Percentiles rank a stretch among this genome's conserved stretches.
Conservation (phyloP, 208 protist species). For the Crithidia bombi region DNA sequence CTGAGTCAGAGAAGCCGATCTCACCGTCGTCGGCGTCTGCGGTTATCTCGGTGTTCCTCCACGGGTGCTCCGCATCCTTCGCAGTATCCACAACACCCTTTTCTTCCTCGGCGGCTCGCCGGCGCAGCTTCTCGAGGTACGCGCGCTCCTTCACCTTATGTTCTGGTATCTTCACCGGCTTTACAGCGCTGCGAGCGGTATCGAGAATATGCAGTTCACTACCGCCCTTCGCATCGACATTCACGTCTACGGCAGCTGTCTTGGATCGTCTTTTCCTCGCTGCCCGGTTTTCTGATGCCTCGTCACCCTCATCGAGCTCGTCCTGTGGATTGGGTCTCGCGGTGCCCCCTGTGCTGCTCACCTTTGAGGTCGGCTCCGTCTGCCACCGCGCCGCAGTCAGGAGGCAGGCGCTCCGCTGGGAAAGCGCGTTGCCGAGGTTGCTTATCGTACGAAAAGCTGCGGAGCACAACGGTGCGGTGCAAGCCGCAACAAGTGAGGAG, state of each 20-base stretch:
- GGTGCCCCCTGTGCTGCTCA: not conserved
- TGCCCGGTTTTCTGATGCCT: not conserved
- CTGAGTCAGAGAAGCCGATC: conserved; percentile 33
- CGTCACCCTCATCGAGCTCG: not conserved
- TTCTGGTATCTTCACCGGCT: not conserved
- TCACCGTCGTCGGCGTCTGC: conserved; percentile 12
- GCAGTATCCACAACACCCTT: too few relatives aligned
- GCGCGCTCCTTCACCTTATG: not conserved
- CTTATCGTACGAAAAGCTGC: not conserved
- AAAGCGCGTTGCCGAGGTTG: not conserved
- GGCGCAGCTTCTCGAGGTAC: not conserved
- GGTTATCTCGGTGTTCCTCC: not conserved
- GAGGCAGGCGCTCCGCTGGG: not conserved
- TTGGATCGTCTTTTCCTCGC: not conserved
- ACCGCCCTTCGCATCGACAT: not conserved
- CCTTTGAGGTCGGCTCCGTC: conserved; percentile 3
- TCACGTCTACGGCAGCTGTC: not conserved
- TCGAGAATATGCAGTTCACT: not conserved
- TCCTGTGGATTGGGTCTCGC: not conserved
- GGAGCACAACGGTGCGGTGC: not conserved
- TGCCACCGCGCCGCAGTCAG: conserved; percentile 6
- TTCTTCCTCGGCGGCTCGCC: not conserved
- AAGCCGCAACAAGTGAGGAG: not conserved
- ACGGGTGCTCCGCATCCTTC: not conserved
- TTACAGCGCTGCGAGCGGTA: not conserved